Percentiles rank a stretch among this genome's conserved stretches.
Evolutionary conservation across 164 flowering plant genomes (phyloP).

Genomic region (Vitis riparia): DNA sequence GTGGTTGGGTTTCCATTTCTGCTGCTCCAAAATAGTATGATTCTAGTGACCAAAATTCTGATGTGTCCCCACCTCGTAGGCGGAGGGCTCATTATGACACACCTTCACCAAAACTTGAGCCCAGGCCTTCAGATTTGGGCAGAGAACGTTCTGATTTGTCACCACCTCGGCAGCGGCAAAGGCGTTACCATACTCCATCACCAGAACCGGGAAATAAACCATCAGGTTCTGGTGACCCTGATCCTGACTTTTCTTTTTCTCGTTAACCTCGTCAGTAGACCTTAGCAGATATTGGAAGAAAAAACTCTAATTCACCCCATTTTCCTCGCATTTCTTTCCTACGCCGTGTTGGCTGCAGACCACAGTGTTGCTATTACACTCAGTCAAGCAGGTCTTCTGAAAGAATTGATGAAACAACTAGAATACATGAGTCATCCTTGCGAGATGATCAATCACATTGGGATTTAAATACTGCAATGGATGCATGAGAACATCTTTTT

Average conservation of each 20-base stretch:
- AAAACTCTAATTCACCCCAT: too few relatives aligned
- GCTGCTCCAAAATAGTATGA: constrained; percentile 20
- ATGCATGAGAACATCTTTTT: constrained; percentile 42
- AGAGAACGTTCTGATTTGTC: constrained; percentile 8
- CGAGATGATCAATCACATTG: constrained; percentile 48
- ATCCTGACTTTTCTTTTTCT: constrained; percentile 25
- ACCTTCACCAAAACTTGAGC: constrained; percentile 32
- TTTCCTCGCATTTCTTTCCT: too few relatives aligned
- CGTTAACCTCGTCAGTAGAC: constrained; percentile 10
- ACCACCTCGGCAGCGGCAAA: neutral
- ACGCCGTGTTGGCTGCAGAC: too few relatives aligned
- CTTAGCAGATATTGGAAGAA: too few relatives aligned
- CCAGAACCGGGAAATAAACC: constrained; percentile 7
- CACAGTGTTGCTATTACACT: too few relatives aligned
- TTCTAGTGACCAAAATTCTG: constrained; percentile 16
- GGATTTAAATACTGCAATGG: constrained; percentile 56
- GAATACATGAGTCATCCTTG: constrained; percentile 9
- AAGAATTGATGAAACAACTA: constrained; percentile 1
- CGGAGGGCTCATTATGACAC: constrained; percentile 34
- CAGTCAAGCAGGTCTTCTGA: too few relatives aligned
- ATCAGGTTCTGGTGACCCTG: constrained; percentile 2
- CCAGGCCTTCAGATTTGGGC: neutral
- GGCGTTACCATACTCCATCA: neutral
- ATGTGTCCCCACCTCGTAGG: constrained; percentile 56
- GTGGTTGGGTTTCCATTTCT: constrained; percentile 86